Base-by-base conservation (phyloP, 2,329 filamentous ascomycete genomes). In the Colletotrichum melonis region DNA sequence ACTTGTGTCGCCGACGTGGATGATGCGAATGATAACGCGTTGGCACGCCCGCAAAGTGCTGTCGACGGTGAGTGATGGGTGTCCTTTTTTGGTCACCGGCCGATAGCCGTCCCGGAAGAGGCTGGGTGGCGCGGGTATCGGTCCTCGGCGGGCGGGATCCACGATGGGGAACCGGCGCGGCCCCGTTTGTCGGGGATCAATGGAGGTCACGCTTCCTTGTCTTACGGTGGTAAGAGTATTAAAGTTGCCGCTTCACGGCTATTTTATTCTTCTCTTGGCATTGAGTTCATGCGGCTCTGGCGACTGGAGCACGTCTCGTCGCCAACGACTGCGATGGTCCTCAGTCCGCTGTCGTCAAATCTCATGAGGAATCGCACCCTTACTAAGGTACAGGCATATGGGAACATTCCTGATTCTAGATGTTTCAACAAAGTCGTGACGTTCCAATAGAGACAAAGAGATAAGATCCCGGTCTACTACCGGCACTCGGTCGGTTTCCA, bases 71-170 rank as follows among this genome's bases (percentile, higher is more conserved):
- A 32, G 59, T 14, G 55, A 22, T 57, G 70, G 67, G 49, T 42
- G 38, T 42, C 16, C 16, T 5, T 49, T 52, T 24, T n/a, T 70
- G 28, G 60, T 58, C 32, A 26, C 28, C 22, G 28, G 42, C 70
- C 70, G 70, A 73, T 28, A 73, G 70, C 70, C 70, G 70, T 52
- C 57, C 60, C 70, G 60, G 70, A 24, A 55, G 22, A 8, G 60
- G 5, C 26, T 42, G 32, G 49, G 16, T 9, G 14, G 60, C 70
- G 67, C 70, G 70, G 70, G 28, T 73, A 30, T 73, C 70, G 70
- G 70, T 32, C 8, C 52, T 42, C 46, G 46, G 62, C 14, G 62
- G 2, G 46, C 46, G 67, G 60, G 70, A 60, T 70, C 56, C 49
- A 64, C 66, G 66, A 46, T 19, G 32, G 56, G 19, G 56, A 58